Conservation (phyloP, 768 basidiomycete species). For the Collybia nuda region DNA sequence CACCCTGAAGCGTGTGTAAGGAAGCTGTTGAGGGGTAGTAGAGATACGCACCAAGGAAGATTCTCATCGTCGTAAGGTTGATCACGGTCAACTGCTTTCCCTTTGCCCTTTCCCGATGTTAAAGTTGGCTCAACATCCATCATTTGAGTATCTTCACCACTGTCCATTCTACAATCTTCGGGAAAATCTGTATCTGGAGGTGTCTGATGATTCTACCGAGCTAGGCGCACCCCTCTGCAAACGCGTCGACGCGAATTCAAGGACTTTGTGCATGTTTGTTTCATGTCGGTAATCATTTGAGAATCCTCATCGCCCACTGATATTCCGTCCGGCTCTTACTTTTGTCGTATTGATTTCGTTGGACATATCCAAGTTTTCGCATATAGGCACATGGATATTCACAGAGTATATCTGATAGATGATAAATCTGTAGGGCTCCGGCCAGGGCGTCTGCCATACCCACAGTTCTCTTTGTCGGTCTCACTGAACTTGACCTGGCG, state of each 20-base stretch:
- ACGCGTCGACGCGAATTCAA: background rate
- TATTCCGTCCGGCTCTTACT: too few relatives aligned
- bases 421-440: too few relatives aligned
- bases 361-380: too few relatives aligned
- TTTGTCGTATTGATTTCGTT: too few relatives aligned
- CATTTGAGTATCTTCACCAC: conserved; percentile 55
- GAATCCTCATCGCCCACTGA: too few relatives aligned
- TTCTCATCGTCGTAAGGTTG: conserved; percentile 55
- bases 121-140: conserved; percentile 43
- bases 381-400: too few relatives aligned
- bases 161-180: conserved; percentile 41
- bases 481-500: too few relatives aligned
- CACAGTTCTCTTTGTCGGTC: too few relatives aligned
- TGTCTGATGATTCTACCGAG: background rate
- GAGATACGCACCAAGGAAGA: conserved; percentile 71
- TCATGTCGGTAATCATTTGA: too few relatives aligned
- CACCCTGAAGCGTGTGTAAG: conserved; percentile 60
- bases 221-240: background rate
- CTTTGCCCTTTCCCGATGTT: conserved; percentile 64
- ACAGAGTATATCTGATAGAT: too few relatives aligned
- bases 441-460: too few relatives aligned
- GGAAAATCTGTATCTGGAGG: conserved; percentile 1
- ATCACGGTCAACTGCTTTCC: conserved; percentile 50
- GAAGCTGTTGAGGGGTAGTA: conserved; percentile 1
- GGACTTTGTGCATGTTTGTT: too few relatives aligned